These are phyloP conservation scores for Tulasnella sp. DNA, from an alignment of 768 basidiomycete species.

Conservation along the genomic window DNA sequence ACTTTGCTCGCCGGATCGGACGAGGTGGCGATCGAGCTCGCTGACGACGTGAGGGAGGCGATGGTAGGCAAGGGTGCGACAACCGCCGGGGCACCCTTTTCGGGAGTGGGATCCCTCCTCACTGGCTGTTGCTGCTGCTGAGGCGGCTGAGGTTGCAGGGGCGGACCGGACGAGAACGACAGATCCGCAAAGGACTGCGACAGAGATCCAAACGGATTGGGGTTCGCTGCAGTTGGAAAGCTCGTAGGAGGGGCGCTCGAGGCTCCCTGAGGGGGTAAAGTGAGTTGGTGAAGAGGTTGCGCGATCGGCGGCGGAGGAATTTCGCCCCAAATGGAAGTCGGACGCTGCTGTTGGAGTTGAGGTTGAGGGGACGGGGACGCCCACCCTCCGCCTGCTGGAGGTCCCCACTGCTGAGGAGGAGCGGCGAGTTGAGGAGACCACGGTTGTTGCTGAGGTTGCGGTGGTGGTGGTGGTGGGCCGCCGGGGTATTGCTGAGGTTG, in stretches of 20 bases:
- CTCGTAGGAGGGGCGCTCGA: neutral
- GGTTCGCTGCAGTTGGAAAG: neutral
- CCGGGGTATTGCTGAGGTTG: neutral
- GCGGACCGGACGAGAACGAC: neutral
- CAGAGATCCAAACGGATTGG: neutral
- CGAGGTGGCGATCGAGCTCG: conserved; percentile 36
- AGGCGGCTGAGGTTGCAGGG: neutral
- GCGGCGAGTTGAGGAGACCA: neutral
- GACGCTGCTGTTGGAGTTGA: neutral
- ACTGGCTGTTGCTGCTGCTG: neutral
- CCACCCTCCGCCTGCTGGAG: neutral
- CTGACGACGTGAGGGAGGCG: conserved; percentile 41
- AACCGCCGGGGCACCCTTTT: conserved; percentile 34
- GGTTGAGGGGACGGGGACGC: too few relatives aligned
- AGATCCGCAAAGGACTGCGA: conserved; percentile 8
- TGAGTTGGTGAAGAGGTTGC: neutral
- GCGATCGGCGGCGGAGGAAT: neutral
- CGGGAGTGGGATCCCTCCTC: conserved; percentile 5
- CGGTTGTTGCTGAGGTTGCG: neutral
- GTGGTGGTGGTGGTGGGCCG: neutral
- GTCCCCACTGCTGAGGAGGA: neutral
- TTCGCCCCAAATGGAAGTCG: neutral
- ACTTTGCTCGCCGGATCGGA: conserved; percentile 53
- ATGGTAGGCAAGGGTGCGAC: conserved; percentile 61
- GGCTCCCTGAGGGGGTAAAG: neutral